phyloP scores from a whole-genome alignment of 805 yeast genomes.

The Nakazawaea sp. region DNA sequence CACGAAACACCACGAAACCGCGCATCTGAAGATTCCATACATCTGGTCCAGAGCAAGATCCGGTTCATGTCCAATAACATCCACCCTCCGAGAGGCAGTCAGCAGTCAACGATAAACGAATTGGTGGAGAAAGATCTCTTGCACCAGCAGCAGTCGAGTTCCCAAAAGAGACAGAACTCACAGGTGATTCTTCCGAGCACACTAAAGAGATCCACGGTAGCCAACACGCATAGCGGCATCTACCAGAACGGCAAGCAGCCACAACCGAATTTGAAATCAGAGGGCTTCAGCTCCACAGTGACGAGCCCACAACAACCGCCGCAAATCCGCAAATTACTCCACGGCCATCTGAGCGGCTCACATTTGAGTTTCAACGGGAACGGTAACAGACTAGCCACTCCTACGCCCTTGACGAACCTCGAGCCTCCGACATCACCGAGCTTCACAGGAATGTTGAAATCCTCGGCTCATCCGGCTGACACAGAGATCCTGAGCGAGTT shows the following conservation, averaged over 20 bases:
- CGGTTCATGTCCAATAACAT: neutral
- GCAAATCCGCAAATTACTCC: neutral
- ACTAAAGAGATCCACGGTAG: conserved; percentile 8
- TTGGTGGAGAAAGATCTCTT: neutral
- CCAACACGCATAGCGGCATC: neutral
- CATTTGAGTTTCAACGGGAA: neutral
- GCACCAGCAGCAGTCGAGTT: neutral
- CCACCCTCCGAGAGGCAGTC: neutral
- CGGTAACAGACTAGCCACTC: conserved; percentile 21
- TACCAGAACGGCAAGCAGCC: neutral
- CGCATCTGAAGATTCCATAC: neutral
- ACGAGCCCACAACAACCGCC: neutral
- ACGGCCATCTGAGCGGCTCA: too few species aligned
- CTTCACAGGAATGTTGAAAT: conserved; percentile 7
- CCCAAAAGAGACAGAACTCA: conserved; percentile 11
- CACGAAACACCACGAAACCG: too few species aligned
- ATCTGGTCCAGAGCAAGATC: neutral
- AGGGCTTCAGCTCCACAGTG: neutral
- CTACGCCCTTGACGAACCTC: conserved; percentile 27
- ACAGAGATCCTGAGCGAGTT: conserved; percentile 9
- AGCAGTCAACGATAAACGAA: too few species aligned
- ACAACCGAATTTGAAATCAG: too few species aligned
- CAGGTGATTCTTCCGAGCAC: conserved; percentile 10
- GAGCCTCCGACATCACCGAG: conserved; percentile 19
- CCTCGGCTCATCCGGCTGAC: conserved; percentile 3